phyloP scores from a whole-genome alignment of 2,329 filamentous ascomycete genomes.

The Bipolaris oryzae region DNA sequence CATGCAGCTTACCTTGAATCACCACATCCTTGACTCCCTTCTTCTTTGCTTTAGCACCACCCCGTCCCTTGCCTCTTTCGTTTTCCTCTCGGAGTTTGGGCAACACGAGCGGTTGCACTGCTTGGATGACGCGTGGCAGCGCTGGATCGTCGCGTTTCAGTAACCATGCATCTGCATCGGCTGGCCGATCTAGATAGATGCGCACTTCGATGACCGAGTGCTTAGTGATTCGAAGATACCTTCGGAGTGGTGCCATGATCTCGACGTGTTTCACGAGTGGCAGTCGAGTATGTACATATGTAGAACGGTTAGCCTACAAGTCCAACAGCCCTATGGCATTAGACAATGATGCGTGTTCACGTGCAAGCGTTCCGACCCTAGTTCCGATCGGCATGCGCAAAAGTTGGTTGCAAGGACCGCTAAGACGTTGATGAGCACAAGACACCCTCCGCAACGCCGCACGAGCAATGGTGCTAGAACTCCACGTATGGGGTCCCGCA shows the following conservation, averaged over 20 bases:
- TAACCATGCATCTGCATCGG: slow-evolving; percentile 81
- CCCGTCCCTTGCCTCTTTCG: slow-evolving; percentile 67
- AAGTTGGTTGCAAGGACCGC: slow-evolving; percentile 3
- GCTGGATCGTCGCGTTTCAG: slow-evolving; percentile 76
- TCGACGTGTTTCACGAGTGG: neutral
- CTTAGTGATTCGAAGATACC: slow-evolving; percentile 90
- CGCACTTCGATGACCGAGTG: slow-evolving; percentile 95
- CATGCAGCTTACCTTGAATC: slow-evolving; percentile 67
- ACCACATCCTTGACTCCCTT: slow-evolving; percentile 91
- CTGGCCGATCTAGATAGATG: slow-evolving; percentile 92
- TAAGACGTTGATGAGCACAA: slow-evolving; percentile 1
- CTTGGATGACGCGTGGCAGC: slow-evolving; percentile 81
- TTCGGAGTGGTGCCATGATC: slow-evolving; percentile 81
- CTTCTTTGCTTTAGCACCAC: slow-evolving; percentile 64
- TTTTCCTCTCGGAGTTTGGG: slow-evolving; percentile 91
- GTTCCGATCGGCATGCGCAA: slow-evolving; percentile 15
- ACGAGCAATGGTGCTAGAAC: slow-evolving; percentile 63
- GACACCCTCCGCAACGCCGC: slow-evolving; percentile 1
- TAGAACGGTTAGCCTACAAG: neutral
- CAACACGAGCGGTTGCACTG: slow-evolving; percentile 81
- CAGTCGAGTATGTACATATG: neutral
- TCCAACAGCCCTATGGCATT: neutral
- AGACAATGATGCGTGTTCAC: slow-evolving; percentile 27
- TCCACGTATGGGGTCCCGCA: slow-evolving; percentile 89
- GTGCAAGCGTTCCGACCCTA: slow-evolving; percentile 24